Evolutionary conservation across 139 green algal species (phyloP), one percentile per base, ranked within the genome.

Genomic region (Chlamydomonas incerta): DNA sequence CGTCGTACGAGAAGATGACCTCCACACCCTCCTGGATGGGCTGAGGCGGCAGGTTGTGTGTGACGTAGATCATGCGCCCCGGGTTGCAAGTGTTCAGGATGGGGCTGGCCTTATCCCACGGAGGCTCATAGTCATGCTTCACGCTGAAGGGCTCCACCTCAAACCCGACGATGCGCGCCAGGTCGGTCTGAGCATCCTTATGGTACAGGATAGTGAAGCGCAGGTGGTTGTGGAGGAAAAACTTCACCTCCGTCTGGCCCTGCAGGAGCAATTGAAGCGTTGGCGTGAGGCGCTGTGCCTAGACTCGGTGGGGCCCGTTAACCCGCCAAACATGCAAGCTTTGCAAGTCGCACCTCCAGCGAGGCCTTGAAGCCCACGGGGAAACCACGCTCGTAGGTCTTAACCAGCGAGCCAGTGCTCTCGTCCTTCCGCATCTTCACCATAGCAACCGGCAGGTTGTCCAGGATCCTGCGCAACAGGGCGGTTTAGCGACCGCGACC

Each of bases 401-500:
- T 99, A 55, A 99, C 58, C 35, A 90, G 74, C 33, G 83, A 82
- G 23, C 88, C 92, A 21, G 93, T 92, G 46, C 73, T 85, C 50
- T 98, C 94, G 26, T 96, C 91, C 57, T 97, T 94, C n/a, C 91
- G 88, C 81, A 97, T 91, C 77, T 94, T 93, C 15, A 96, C 93
- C 90, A 99, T 98, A 10, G 96, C 98, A 3, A 99, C 95, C 28
- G 98, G 98, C 60, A 99, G 90, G 87, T 99, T 99, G 94, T 99
- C 98, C 76, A 99, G 89, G 74, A 99, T 99, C 95, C 95, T 97
- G 88, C 72, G 82, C 79, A 85, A 85, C 77, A 47, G 77, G 67
- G 60, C 60, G 58, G 58, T 58, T 82, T n/a, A 71, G 58, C 26
- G 10, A 10, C 34, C n/a, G 3, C 14, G 28, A 18, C 9, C 28